Base-by-base conservation (phyloP, 192 early-diverging fungal species). In the Coemansia sp. region DNA sequence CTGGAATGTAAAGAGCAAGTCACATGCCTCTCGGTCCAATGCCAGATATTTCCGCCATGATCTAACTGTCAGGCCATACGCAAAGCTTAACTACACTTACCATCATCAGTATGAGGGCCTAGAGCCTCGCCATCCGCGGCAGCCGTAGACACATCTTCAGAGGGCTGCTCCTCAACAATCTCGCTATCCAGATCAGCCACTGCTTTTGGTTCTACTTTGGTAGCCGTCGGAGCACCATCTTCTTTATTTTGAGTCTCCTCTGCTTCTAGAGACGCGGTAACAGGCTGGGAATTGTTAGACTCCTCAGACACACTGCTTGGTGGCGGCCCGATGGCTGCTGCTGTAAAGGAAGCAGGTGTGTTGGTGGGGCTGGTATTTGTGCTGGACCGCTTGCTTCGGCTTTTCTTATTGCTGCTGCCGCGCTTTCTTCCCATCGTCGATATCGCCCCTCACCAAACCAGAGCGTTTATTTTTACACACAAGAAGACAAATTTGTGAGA, bases 371-470 rank as follows among this genome's bases (percentile, higher is more conserved):
- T 76, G 22, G 65, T 48, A 7, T 60, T 67, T 31, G 54, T 22
- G 55, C 74, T 77, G 14, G 58, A 54, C 6, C 53, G 34, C 58
- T 70, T 77, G 49, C 65, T 64, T 38, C 52, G 65, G 19, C 50
- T 54, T 23, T 68, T 68, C 23, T 65, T 78, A 28, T 7, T 60
- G 56, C 60, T 67, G 64, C 53, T 64, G 41, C 62, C 67, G 31
- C 59, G 65, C 57, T 72, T 78, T 49, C 69, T 78, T 16, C 53
- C 69, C 75, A 78, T 78, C 44, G 50, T 28, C 50, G 12, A 52
- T 25, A 52, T 52, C 26, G 26, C 26, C 28, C 34, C 4, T n/a
- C n/a, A n/a, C n/a, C 34, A 1, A 38, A 38, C 10, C 34, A 38
- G 34, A 38, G 10, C 4, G 34, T 38, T 12, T 38, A 38, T 38